These are phyloP conservation scores for Collybiopsis luxurians DNA, from an alignment of 768 basidiomycete genomes.

Conservation along the genomic window DNA sequence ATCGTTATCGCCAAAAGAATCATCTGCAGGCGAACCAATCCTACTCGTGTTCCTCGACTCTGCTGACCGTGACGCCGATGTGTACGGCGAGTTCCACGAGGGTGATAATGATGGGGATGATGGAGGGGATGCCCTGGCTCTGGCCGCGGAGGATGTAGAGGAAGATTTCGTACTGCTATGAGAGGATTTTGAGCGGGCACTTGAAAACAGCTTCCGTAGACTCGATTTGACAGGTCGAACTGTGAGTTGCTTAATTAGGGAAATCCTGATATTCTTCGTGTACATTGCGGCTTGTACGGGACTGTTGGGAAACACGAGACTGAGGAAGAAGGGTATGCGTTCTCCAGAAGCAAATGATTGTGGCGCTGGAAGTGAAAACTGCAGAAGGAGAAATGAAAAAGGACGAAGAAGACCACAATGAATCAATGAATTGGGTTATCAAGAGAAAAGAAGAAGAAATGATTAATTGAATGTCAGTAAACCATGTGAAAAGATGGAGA, in stretches of 20 bases:
- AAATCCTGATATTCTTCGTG: neutral
- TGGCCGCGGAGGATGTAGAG: neutral
- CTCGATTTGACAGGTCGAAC: neutral
- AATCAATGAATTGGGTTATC: too few species aligned
- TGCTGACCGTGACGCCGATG: neutral
- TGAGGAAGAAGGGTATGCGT: conserved; percentile 6
- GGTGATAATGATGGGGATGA: too few species aligned
- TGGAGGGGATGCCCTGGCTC: neutral
- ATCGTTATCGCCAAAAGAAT: too few species aligned
- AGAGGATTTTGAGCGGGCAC: neutral
- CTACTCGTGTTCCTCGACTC: neutral
- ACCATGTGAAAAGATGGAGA: neutral
- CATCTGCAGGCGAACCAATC: neutral
- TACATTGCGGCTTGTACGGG: conserved; percentile 4
- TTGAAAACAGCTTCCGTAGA: neutral
- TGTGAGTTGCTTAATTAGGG: conserved; percentile 3
- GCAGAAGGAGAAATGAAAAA: neutral
- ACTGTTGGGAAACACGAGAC: conserved; percentile 3
- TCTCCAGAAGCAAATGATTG: conserved; percentile 8
- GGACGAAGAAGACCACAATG: neutral
- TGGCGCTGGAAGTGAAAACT: conserved; percentile 7
- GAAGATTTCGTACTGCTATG: neutral
- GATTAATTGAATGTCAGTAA: neutral
- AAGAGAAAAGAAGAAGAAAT: neutral
- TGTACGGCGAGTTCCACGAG: too few species aligned